Percentiles rank a stretch among this genome's conserved stretches.
phyloP scores from a whole-genome alignment of 2,329 filamentous ascomycete species.

The Dactylellina drechsleri region DNA sequence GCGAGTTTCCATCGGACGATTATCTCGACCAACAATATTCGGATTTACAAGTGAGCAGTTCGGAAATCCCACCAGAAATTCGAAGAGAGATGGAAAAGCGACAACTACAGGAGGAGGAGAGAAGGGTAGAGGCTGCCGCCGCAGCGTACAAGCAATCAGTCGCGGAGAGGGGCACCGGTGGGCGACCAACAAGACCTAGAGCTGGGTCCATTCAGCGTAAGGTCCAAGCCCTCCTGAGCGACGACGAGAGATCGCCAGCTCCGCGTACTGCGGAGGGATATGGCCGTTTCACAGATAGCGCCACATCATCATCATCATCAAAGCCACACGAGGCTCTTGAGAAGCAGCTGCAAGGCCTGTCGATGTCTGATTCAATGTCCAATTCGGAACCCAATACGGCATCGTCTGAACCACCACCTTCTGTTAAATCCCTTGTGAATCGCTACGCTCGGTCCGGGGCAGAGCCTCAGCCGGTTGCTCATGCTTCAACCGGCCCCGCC shows the following conservation, averaged over 20 bases:
- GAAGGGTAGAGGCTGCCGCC: conserved; percentile 84
- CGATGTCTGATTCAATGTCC: conserved; percentile 56
- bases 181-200: conserved; percentile 63
- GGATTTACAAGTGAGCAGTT: conserved; percentile 68
- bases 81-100: conserved; percentile 87
- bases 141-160: conserved; percentile 85
- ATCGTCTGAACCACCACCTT: conserved; percentile 56
- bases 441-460: conserved; percentile 46
- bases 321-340: conserved; percentile 60
- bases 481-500: conserved; percentile 1
- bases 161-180: conserved; percentile 59
- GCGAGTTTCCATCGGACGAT: conserved; percentile 68
- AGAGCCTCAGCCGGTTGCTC: conserved; percentile 18
- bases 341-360: conserved; percentile 61
- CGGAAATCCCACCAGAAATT: conserved; percentile 81
- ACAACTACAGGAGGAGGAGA: conserved; percentile 85
- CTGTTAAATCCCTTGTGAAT: conserved; percentile 55
- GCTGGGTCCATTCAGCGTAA: conserved; percentile 82
- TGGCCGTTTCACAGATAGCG: conserved; percentile 78
- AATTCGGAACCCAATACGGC: conserved; percentile 50
- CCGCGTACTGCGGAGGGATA: conserved; percentile 87
- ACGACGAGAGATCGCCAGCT: conserved; percentile 72
- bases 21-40: conserved; percentile 62
- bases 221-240: conserved; percentile 83
- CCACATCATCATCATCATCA: conserved; percentile 1